Percentiles rank a stretch among this genome's conserved stretches.
Conservation (phyloP, 2,329 filamentous ascomycete species). For the Aspergillus sp. region DNA sequence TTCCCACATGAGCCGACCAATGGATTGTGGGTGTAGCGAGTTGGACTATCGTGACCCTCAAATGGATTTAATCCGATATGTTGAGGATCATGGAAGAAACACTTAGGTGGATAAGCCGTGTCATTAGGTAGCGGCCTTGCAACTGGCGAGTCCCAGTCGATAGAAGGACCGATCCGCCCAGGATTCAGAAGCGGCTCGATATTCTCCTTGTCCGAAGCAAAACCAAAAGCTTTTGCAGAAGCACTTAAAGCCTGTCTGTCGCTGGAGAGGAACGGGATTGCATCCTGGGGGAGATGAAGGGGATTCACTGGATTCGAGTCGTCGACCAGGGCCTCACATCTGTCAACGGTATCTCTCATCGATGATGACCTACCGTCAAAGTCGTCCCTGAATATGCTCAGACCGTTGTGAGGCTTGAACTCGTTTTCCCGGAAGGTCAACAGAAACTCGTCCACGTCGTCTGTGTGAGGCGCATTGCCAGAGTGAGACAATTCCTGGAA, state of each 20-base stretch:
- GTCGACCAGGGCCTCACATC: not conserved
- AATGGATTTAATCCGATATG: conserved; percentile 22
- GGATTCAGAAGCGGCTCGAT: conserved; percentile 34
- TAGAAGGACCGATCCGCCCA: conserved; percentile 23
- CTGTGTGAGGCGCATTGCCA: not conserved
- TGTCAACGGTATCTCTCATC: not conserved
- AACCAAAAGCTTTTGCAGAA: conserved; percentile 10
- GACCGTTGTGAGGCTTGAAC: not conserved
- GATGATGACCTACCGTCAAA: not conserved
- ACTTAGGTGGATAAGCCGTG: conserved; percentile 22
- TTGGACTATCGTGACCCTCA: conserved; percentile 23
- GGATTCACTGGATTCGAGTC: not conserved
- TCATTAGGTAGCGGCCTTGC: conserved; percentile 18
- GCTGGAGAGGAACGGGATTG: not conserved
- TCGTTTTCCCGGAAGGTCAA: not conserved
- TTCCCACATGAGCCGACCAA: conserved; percentile 28
- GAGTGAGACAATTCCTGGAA: not conserved
- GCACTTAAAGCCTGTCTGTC: conserved; percentile 11
- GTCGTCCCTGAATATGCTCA: not conserved
- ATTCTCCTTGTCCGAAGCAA: conserved; percentile 34
- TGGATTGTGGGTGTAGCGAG: conserved; percentile 34
- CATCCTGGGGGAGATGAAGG: not conserved
- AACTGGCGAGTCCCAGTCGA: conserved; percentile 26
- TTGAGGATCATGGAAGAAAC: conserved; percentile 24
- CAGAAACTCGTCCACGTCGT: not conserved